Base-by-base conservation (phyloP, 371 early-diverging fungal species). In the Mucor irregularis region DNA sequence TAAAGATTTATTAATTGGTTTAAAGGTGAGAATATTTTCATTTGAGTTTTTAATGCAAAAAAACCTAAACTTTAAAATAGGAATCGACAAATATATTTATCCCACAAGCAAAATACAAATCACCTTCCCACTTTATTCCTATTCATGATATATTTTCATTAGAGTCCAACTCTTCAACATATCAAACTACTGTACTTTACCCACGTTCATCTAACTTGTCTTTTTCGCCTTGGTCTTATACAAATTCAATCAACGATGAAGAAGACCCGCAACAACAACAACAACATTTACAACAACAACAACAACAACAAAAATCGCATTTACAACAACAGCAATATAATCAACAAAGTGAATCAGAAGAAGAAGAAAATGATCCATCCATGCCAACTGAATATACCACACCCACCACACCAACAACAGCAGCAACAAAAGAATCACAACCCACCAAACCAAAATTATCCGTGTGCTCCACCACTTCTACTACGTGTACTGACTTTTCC, bases 81-180 rank as follows among this genome's bases (percentile, higher is more conserved):
- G 69, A 79, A 66, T 42, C 68, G 7, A 58, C 68, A 13, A 38
- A 55, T 35, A 69, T 81, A 28, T 69, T 73, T n/a, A 71, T 82
- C 33, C 86, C 86, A 34, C 64, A 58, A 58, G 74, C 82, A 22
- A 69, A 73, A 44, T 73, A 83, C 37, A 63, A 69, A 5, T 83
- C 84, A 25, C 86, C 87, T 22, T 87, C 87, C 5, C 78, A 73
- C 52, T 87, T 83, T 38, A 84, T 87, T 39, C 59, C 77, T 6
- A 21, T 69, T 16, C 38, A 60, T 31, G 78, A 78, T 56, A 68
- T 78, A 13, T 73, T 77, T 31, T 76, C 81, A 8, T 58, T 79
- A 19, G 73, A 74, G 37, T 66, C 72, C 3, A 61, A 55, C 4
- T 50, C 62, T 6, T 69, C 69, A 3, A 56, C 49, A 30, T 47